Conservation (phyloP, 345 rosid genomes). For the Ceriops tagal region DNA sequence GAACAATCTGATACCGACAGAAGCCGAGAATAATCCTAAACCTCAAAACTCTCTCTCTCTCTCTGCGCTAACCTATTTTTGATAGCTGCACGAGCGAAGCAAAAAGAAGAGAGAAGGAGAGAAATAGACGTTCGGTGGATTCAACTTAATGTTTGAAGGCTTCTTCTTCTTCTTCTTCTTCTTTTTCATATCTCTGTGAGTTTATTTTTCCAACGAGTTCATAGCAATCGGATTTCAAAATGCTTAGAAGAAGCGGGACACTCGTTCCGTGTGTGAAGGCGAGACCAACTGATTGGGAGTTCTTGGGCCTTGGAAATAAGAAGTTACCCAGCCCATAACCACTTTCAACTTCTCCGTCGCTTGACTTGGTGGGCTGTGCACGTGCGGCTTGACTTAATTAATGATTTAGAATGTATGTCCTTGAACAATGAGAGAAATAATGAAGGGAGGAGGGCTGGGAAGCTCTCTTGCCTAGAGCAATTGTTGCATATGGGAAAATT, state of each 20-base stretch:
- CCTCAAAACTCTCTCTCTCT: constrained; percentile 22
- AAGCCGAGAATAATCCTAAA: constrained; percentile 10
- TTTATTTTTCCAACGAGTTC: too few relatives aligned
- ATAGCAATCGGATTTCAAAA: constrained; percentile 38
- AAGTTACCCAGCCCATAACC: too few relatives aligned
- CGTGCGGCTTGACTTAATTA: too few relatives aligned
- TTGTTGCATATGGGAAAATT: constrained; percentile 11
- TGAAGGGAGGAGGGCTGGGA: neutral
- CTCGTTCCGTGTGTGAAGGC: neutral
- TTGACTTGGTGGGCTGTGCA: too few relatives aligned
- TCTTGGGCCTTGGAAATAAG: neutral
- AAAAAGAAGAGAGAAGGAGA: neutral
- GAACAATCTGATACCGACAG: neutral
- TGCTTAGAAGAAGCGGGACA: constrained; percentile 66
- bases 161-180: too few relatives aligned
- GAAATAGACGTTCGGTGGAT: too few relatives aligned
- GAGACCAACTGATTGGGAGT: neutral
- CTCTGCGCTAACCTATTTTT: constrained; percentile 2
- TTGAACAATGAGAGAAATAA: neutral
- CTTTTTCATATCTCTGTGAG: too few relatives aligned
- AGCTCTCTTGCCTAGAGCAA: neutral
- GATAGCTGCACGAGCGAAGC: constrained; percentile 2
- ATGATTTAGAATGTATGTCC: neutral
- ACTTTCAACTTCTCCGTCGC: too few relatives aligned
- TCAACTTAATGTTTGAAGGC: too few relatives aligned